Conservation (phyloP, 768 basidiomycete genomes). For the Panus rudis region DNA sequence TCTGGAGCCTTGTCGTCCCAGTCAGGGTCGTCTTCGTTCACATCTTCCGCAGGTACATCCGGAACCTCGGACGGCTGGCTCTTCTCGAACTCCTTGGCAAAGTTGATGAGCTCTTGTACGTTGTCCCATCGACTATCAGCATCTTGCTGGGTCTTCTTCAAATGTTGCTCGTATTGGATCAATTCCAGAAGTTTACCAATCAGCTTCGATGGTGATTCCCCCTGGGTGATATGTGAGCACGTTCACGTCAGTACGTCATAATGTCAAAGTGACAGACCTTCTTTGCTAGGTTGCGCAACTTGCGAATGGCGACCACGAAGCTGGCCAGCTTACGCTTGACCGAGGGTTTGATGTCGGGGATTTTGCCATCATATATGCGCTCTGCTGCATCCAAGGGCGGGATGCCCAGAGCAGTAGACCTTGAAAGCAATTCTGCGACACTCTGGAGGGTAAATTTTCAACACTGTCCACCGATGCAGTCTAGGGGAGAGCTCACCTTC, state of each 20-base stretch:
- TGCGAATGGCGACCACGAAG: constrained; percentile 53
- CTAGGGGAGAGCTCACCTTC: constrained; percentile 43
- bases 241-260: neutral
- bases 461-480: neutral
- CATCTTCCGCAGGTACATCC: no score
- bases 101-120: constrained; percentile 76
- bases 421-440: constrained; percentile 46
- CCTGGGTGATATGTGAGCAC: constrained; percentile 29
- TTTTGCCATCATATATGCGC: constrained; percentile 51
- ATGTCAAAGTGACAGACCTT: constrained; percentile 34
- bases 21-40: no score
- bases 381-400: constrained; percentile 56
- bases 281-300: constrained; percentile 44
- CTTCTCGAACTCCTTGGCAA: constrained; percentile 65
- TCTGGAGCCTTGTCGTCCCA: no score
- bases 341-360: constrained; percentile 59
- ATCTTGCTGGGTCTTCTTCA: constrained; percentile 67
- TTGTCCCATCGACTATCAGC: constrained; percentile 80
- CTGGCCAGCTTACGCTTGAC: constrained; percentile 54
- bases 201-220: constrained; percentile 53
- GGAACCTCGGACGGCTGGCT: no score
- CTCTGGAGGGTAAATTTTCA: constrained; percentile 36
- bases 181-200: constrained; percentile 51
- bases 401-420: constrained; percentile 44
- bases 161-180: constrained; percentile 59